Evolutionary conservation across 495 filamentous ascomycete species (phyloP), one percentile per base, ranked within the genome.

Genomic region (Glonium stellatum): DNA sequence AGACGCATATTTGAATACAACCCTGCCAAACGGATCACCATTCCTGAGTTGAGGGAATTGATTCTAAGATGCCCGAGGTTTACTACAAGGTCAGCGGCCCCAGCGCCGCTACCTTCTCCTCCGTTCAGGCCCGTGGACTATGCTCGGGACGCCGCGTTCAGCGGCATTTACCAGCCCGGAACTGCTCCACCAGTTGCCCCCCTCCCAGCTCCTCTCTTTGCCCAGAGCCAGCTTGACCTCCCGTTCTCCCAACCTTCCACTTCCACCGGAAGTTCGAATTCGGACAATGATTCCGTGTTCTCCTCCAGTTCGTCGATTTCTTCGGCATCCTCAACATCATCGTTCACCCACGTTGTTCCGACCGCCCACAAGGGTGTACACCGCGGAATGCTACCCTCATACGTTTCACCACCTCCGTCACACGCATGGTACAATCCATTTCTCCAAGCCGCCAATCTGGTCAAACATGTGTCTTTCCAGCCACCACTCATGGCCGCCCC

Each of bases 1-100:
- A 85, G 85, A 52, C 84, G 87, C 64, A 87, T 97, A 61, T 99
- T 99, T 73, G 90, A 95, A 64, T 82, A 80, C 72, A 84, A 96
- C 75, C 95, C 93, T 54, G 78, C 82, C 65, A 87, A 90, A 72
- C 79, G 93, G 72, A 93, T 96, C 65, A 84, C 84, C 69, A 84
- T 99, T 65, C 77, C 83, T 61, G 89, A 97, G 74, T 80, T 97
- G 35, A 82, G 88, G 70, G 77, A 79, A 55, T 74, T 87, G 67
- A 95, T 98, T 68, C 65, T 87, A 58, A 77, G 83, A 53, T 97
- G 92, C 75, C 78, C 83, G 27, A 76, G 78, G 61, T 89, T 98
- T 70, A 93, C 93, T 10, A 62, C 65, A 19, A 60, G 59, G 53
- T 59, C 65, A 12, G 60, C 66, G 36, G 59, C 54, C 6, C 57